Percentiles rank a stretch among this genome's conserved stretches.
Evolutionary conservation across 306 rosid species (phyloP).

Genomic region (Alnus glutinosa): DNA sequence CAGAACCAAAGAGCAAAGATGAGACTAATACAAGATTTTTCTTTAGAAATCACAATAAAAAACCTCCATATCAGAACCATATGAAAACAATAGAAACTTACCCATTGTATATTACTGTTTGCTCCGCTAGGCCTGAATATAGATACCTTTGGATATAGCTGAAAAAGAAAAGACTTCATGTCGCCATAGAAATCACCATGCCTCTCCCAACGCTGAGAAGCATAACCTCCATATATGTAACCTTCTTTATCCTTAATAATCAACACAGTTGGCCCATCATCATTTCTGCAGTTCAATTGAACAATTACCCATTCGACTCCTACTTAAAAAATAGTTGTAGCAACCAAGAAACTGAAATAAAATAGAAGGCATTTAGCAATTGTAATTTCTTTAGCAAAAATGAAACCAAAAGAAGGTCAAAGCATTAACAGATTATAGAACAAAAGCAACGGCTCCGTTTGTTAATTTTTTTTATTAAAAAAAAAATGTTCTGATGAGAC

Average conservation of each 20-base stretch:
- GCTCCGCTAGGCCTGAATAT: constrained; percentile 83
- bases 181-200: constrained; percentile 93
- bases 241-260: constrained; percentile 83
- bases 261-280: constrained; percentile 75
- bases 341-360: constrained; percentile 23
- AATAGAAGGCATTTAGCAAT: constrained; percentile 25
- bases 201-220: constrained; percentile 90
- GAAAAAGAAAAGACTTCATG: constrained; percentile 76
- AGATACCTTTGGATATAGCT: constrained; percentile 75
- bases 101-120: constrained; percentile 90
- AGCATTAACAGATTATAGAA: not conserved
- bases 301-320: constrained; percentile 35
- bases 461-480: too few species aligned
- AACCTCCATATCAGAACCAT: constrained; percentile 11
- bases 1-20: not conserved
- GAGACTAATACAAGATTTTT: not conserved
- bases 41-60: not conserved
- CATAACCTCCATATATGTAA: constrained; percentile 83
- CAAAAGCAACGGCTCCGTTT: not conserved
- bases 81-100: constrained; percentile 31
- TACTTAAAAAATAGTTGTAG: constrained; percentile 24
- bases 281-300: constrained; percentile 62
- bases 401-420: not conserved
- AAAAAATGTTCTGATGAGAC: too few species aligned
- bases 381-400: not conserved